Evolutionary conservation across 768 basidiomycete species (phyloP), one percentile per base, ranked within the genome.

Genomic region (Boletus coccyginus): DNA sequence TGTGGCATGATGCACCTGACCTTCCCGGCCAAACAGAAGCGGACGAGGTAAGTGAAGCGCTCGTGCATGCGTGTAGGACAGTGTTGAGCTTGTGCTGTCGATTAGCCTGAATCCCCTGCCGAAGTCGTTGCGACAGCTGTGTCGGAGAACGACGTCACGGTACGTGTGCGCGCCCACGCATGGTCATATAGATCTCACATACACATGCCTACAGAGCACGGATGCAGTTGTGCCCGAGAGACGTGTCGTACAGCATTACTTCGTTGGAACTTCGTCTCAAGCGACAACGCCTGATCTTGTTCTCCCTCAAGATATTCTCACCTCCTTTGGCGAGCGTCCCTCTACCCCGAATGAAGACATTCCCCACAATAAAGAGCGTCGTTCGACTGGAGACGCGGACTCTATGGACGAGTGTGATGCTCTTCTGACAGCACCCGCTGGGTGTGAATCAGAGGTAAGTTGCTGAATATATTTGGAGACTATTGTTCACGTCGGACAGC

Each of bases 321-420:
- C 14, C 5, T 46, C 13, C 5, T 32, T 33, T 2, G 2, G 10
- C 27, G 50, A 50, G 21, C 42, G 7, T 19, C 12, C n/a, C 36
- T 39, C 49, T 21, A 21, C 21, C 21, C 21, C 21, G 21, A 21
- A 21, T 21, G 21, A 24, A 43, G 16, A 40, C 11, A 13, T 5
- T 43, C 3, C 7, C 5, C n/a, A 45, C 24, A 31, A 24, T 7
- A n/a, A 16, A 46, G 57, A 44, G 49, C 56, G 10, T 21, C 45
- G 5, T 17, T 55, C 47, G 17, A 21, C 21, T 21, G 21, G 21
- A 21, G 21, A 21, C 21, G 46, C 5, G 7, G 57, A 58, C 17
- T 66, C 65, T 36, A 33, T 46, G 35, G 64, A 62, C 27, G 62
- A 66, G 27, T 63, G 57, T 19, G 54, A 59, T 21, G 41, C 53